Percentiles rank a stretch among this genome's conserved stretches.
Conservation (phyloP, 495 filamentous ascomycete species). For the Neurospora intermedia region DNA sequence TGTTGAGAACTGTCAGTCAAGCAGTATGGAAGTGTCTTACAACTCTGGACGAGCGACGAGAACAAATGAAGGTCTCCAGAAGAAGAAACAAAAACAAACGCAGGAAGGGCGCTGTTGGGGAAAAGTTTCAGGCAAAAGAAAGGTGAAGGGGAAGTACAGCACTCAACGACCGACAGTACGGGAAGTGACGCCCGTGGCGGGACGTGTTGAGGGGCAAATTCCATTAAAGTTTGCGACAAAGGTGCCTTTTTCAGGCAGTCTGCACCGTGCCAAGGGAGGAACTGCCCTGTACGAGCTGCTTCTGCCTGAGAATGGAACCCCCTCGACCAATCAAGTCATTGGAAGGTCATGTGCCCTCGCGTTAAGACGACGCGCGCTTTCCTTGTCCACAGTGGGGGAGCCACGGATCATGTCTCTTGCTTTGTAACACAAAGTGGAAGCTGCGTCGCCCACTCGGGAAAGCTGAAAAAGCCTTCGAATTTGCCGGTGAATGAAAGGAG, state of each 20-base stretch:
- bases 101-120: not conserved
- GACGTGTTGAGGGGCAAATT: conserved; percentile 23
- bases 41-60: not conserved
- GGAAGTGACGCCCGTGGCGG: conserved; percentile 1
- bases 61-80: not conserved
- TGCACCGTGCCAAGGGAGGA: not conserved
- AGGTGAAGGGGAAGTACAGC: not conserved
- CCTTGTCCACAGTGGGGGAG: not conserved
- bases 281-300: conserved; percentile 1
- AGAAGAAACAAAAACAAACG: not conserved
- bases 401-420: not conserved
- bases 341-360: conserved; percentile 18
- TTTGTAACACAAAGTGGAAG: not conserved
- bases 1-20: not conserved
- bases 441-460: not conserved
- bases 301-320: conserved; percentile 5
- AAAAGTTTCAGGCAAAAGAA: not conserved
- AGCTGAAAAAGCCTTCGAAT: not conserved
- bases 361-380: conserved; percentile 12
- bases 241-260: conserved; percentile 7
- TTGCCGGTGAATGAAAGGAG: not conserved
- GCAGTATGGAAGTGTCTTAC: not conserved
- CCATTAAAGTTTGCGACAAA: conserved; percentile 19
- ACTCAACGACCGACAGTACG: not conserved
- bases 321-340: not conserved